These are phyloP conservation scores for Drechmeria coniospora DNA, from an alignment of 2,329 filamentous ascomycete genomes.

Conservation along the genomic window DNA sequence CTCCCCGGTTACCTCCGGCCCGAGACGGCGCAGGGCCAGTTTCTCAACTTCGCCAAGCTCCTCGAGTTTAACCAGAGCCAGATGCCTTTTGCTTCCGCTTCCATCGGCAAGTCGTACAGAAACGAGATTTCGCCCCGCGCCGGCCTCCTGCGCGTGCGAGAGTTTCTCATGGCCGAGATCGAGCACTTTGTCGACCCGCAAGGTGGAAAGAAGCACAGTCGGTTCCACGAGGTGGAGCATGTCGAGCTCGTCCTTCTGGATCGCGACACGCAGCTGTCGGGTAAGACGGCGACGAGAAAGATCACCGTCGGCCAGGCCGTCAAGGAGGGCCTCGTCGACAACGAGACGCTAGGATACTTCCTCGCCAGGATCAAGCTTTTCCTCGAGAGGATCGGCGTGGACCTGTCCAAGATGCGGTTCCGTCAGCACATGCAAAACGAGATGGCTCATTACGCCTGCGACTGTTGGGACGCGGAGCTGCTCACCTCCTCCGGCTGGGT, in stretches of 20 bases:
- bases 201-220: slow-evolving; percentile 82
- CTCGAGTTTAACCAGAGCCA: slow-evolving; percentile 89
- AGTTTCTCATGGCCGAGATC: slow-evolving; percentile 98
- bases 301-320: slow-evolving; percentile 80
- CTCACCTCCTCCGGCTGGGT: slow-evolving; percentile 91
- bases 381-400: slow-evolving; percentile 74
- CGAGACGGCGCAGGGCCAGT: slow-evolving; percentile 96
- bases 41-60: slow-evolving; percentile 91
- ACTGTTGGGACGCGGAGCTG: slow-evolving; percentile 97
- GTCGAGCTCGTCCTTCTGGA: slow-evolving; percentile 74
- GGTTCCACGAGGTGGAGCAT: slow-evolving; percentile 74
- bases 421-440: slow-evolving; percentile 81
- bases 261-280: slow-evolving; percentile 70
- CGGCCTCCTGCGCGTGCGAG: slow-evolving; percentile 82
- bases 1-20: slow-evolving; percentile 74
- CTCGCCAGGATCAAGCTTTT: slow-evolving; percentile 86
- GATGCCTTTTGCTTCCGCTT: slow-evolving; percentile 95
- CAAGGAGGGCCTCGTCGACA: slow-evolving; percentile 69
- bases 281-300: slow-evolving; percentile 60
- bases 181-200: slow-evolving; percentile 96
- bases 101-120: slow-evolving; percentile 93
- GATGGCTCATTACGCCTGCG: slow-evolving; percentile 79
- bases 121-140: slow-evolving; percentile 94
- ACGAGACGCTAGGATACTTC: slow-evolving; percentile 97
- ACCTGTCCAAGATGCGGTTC: slow-evolving; percentile 80